A percentile compares a stretch with the other conserved stretches of the same genome.
These are phyloP conservation scores for Zostera marina DNA, from an alignment of 116 monocot species.

Conservation along the genomic window DNA sequence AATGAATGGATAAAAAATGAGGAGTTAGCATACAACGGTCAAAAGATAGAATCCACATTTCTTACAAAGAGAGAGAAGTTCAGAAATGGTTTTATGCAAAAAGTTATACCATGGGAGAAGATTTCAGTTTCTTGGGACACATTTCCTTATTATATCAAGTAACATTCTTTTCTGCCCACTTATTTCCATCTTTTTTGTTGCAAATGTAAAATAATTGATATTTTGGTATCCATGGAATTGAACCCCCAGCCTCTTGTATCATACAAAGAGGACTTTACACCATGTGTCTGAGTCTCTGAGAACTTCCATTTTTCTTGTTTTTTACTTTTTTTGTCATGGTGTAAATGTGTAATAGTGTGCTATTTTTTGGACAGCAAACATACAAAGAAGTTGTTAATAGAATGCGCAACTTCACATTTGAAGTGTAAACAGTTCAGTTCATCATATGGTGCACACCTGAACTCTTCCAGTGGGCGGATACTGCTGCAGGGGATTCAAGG, in stretches of 20 bases:
- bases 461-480: constrained; percentile 65
- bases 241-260: too few relatives aligned
- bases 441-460: constrained; percentile 51
- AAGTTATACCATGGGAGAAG: constrained; percentile 77
- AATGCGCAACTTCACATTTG: constrained; percentile 74
- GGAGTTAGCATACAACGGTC: constrained; percentile 31
- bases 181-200: neutral
- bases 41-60: constrained; percentile 64
- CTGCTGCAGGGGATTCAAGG: constrained; percentile 76
- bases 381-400: constrained; percentile 49
- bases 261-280: too few relatives aligned
- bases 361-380: constrained; percentile 32
- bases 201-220: too few relatives aligned
- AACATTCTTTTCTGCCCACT: constrained; percentile 7
- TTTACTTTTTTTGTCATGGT: neutral
- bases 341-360: neutral
- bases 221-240: too few relatives aligned
- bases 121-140: constrained; percentile 52
- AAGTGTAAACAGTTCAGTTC: constrained; percentile 33
- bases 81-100: constrained; percentile 54
- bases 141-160: constrained; percentile 75
- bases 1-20: constrained; percentile 59
- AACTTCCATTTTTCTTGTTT: neutral
- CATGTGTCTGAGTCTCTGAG: neutral
- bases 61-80: constrained; percentile 64